These are phyloP conservation scores for Fusarium newnesense DNA, from an alignment of 2,329 filamentous ascomycete genomes.

Conservation along the genomic window DNA sequence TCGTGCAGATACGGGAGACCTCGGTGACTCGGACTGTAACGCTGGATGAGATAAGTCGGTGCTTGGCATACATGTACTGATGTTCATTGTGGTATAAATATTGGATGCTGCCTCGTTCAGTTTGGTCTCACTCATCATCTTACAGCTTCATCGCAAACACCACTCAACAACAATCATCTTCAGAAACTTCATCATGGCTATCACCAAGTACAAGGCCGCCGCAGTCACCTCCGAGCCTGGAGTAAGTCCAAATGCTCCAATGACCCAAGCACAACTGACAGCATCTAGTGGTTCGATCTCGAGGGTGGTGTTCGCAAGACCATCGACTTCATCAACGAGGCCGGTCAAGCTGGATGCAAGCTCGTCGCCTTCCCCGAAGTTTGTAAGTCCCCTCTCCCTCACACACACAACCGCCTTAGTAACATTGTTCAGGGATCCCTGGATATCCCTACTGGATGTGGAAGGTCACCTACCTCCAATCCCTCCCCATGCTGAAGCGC, in stretches of 20 bases:
- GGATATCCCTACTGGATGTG: slow-evolving; percentile 61
- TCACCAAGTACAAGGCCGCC: slow-evolving; percentile 41
- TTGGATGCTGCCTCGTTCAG: not conserved
- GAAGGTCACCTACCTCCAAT: slow-evolving; percentile 46
- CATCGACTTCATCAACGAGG: slow-evolving; percentile 65
- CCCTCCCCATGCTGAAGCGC: slow-evolving; percentile 47
- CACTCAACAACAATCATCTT: not conserved
- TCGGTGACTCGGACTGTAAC: slow-evolving; percentile 8
- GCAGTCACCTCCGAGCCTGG: slow-evolving; percentile 39
- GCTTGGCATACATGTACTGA: not conserved
- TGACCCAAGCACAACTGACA: slow-evolving; percentile 5
- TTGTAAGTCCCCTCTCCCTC: too few relatives aligned
- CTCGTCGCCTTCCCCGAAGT: slow-evolving; percentile 66
- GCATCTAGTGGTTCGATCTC: slow-evolving; percentile 64
- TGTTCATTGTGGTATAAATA: not conserved
- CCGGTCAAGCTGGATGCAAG: slow-evolving; percentile 62
- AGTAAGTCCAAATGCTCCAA: too few relatives aligned
- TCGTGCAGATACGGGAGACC: not conserved
- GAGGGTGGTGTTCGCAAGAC: slow-evolving; percentile 65
- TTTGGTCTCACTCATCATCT: not conserved
- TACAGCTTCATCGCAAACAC: not conserved
- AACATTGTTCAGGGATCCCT: slow-evolving; percentile 62
- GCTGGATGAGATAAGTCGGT: not conserved
- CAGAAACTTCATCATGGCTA: slow-evolving; percentile 21
- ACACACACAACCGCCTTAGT: too few relatives aligned